Percentiles rank a stretch among this genome's conserved stretches.
These are phyloP conservation scores for Cyclotella baltica DNA, from an alignment of 108 stramenopile genomes.

Conservation along the genomic window DNA sequence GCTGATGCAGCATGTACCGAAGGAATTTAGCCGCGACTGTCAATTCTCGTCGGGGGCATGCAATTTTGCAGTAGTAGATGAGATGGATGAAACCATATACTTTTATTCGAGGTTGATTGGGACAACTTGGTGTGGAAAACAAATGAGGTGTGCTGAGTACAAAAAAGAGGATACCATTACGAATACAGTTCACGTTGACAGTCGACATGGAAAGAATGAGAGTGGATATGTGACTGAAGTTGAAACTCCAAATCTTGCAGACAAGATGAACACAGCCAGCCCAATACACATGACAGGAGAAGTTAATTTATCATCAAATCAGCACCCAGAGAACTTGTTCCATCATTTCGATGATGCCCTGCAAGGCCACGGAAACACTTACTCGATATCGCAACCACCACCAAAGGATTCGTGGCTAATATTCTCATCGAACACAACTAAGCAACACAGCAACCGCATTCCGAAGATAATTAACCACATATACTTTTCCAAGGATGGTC, in stretches of 20 bases:
- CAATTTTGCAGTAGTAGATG: background rate
- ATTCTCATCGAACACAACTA: background rate
- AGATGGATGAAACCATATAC: background rate
- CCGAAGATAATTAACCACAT: background rate
- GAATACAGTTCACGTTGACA: no score
- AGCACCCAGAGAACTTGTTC: background rate
- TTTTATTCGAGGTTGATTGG: background rate
- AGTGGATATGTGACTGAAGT: no score
- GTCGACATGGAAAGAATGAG: no score
- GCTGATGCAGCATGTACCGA: background rate
- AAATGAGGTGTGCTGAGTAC: no score
- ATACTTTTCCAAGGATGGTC: background rate
- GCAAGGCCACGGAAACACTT: background rate
- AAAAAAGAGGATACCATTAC: no score
- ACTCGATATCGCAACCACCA: background rate
- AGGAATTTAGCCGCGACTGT: background rate
- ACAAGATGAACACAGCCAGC: no score
- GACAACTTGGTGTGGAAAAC: background rate
- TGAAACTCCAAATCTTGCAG: no score
- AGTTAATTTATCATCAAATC: background rate
- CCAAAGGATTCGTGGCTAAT: constrained; percentile 6
- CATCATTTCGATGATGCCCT: background rate
- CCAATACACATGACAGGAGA: no score
- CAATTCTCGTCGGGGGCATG: background rate
- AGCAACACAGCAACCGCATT: background rate